Conservation (phyloP, 2,329 filamentous ascomycete genomes). For the Aspergillus melleus region DNA sequence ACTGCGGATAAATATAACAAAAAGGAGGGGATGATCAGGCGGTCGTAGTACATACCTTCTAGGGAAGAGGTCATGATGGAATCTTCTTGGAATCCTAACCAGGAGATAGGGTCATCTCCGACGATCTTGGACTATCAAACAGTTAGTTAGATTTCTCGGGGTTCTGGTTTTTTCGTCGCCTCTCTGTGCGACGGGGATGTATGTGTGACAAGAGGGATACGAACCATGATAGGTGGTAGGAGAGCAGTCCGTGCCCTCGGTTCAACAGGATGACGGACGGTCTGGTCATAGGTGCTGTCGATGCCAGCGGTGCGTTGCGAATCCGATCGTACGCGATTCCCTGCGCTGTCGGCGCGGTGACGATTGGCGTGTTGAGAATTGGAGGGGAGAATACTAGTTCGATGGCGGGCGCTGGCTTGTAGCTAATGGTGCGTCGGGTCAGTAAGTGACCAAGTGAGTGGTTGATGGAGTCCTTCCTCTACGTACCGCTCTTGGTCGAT, state of each 20-base stretch:
- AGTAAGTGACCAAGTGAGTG: slow-evolving; percentile 10
- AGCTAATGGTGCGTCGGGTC: slow-evolving; percentile 21
- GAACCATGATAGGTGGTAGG: slow-evolving; percentile 84
- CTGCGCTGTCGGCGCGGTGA: slow-evolving; percentile 62
- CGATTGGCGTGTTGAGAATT: slow-evolving; percentile 48
- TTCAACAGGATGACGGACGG: slow-evolving; percentile 77
- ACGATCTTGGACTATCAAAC: slow-evolving; percentile 69
- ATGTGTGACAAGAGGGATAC: slow-evolving; percentile 26
- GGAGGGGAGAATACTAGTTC: slow-evolving; percentile 35
- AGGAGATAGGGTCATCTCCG: slow-evolving; percentile 82
- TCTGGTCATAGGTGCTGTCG: slow-evolving; percentile 53
- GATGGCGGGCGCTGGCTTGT: slow-evolving; percentile 39
- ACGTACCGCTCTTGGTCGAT: slow-evolving; percentile 79
- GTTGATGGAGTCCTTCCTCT: background rate
- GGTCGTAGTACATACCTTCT: slow-evolving; percentile 63
- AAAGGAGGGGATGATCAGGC: background rate
- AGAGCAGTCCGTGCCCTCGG: slow-evolving; percentile 80
- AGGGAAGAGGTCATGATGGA: slow-evolving; percentile 91
- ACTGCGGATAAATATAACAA: background rate
- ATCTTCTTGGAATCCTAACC: slow-evolving; percentile 91
- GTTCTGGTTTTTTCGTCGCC: background rate
- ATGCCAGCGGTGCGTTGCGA: slow-evolving; percentile 60
- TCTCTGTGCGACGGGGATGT: slow-evolving; percentile 3
- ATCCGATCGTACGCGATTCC: slow-evolving; percentile 66
- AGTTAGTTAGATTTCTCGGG: background rate